These are phyloP conservation scores for Calycina marina DNA, from an alignment of 2,329 filamentous ascomycete genomes.

Conservation along the genomic window DNA sequence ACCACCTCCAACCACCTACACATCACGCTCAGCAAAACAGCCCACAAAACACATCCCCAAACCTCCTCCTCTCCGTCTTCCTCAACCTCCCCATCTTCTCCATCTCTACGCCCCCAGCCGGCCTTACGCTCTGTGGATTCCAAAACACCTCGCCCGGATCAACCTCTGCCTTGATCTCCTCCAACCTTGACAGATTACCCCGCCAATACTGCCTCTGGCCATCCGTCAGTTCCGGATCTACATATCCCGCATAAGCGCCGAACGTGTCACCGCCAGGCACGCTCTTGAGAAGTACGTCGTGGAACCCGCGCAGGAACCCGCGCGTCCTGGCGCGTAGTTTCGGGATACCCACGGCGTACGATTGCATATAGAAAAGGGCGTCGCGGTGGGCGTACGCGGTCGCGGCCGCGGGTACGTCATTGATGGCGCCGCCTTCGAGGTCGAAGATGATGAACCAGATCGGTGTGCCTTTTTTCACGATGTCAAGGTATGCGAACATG, in stretches of 20 bases:
- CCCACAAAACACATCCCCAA: too few relatives aligned
- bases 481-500: conserved; percentile 39
- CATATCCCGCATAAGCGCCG: conserved; percentile 48
- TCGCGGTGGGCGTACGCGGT: conserved; percentile 51
- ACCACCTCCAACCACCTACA: too few relatives aligned
- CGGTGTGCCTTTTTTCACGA: conserved; percentile 32
- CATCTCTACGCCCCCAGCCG: too few relatives aligned
- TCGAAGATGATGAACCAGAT: conserved; percentile 51
- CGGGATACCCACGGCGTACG: conserved; percentile 38
- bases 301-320: conserved; percentile 36
- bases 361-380: conserved; percentile 48
- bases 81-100: too few relatives aligned
- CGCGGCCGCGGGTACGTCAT: conserved; percentile 37
- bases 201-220: conserved; percentile 20
- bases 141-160: conserved; percentile 37
- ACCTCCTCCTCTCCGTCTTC: too few relatives aligned
- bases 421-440: conserved; percentile 42
- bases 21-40: too few relatives aligned
- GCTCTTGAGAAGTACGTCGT: conserved; percentile 27
- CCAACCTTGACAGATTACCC: conserved; percentile 29
- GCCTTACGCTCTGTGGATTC: conserved; percentile 10
- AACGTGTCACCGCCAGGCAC: conserved; percentile 24
- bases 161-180: conserved; percentile 29
- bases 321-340: conserved; percentile 31
- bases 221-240: conserved; percentile 30